phyloP scores from a whole-genome alignment of 306 rosid species.

The Prunus kanzakura region DNA sequence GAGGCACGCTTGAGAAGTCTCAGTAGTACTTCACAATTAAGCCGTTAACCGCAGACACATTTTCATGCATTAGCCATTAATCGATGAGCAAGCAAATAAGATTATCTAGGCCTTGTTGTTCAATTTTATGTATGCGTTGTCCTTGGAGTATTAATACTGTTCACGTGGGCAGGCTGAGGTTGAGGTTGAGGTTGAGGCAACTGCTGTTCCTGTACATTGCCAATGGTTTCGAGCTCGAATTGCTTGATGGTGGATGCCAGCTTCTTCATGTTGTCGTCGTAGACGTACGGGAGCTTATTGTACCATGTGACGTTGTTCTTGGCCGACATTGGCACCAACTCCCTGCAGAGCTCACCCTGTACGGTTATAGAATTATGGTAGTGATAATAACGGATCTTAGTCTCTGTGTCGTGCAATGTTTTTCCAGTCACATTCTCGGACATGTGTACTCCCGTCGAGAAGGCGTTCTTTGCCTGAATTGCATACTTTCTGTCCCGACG shows the following conservation, averaged over 20 bases:
- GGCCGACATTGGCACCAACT: slow-evolving; percentile 30
- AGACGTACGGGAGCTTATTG: slow-evolving; percentile 26
- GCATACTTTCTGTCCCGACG: slow-evolving; percentile 41
- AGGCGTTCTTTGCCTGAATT: slow-evolving; percentile 38
- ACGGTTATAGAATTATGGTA: slow-evolving; percentile 37
- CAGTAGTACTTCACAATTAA: no score
- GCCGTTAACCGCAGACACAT: no score
- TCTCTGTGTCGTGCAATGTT: slow-evolving; percentile 36
- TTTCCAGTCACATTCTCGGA: slow-evolving; percentile 42
- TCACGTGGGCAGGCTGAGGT: no score
- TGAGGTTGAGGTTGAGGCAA: neutral
- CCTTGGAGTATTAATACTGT: neutral
- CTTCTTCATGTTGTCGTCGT: slow-evolving; percentile 36
- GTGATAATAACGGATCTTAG: slow-evolving; percentile 39
- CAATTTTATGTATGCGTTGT: neutral
- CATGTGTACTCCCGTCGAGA: slow-evolving; percentile 47
- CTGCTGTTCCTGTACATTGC: neutral
- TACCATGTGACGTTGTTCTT: slow-evolving; percentile 22
- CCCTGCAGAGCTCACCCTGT: slow-evolving; percentile 30
- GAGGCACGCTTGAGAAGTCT: no score
- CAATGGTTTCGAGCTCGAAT: slow-evolving; percentile 30
- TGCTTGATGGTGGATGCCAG: slow-evolving; percentile 27
- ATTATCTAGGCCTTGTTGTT: no score
- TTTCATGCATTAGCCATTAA: no score
- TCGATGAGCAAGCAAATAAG: no score